Evolutionary conservation across 2,329 filamentous ascomycete genomes (phyloP), one percentile per base, ranked within the genome.

Genomic region (Cladophialophora psammophila): DNA sequence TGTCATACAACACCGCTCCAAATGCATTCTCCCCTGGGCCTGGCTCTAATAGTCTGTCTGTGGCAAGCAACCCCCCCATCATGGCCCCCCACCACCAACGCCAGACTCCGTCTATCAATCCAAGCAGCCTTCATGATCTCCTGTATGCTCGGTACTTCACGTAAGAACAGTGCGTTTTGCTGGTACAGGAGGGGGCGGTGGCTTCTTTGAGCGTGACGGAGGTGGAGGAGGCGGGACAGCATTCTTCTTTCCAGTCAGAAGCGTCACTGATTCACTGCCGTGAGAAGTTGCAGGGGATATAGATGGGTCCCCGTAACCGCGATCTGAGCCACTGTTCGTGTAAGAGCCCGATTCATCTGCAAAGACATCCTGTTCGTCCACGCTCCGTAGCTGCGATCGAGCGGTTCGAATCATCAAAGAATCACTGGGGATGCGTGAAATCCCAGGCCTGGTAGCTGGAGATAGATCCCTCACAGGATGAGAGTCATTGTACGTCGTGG

Each of bases 121-220:
- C 34, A 54, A 52, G 10, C 18, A n/a, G 53, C 34, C 31, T 36
- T 35, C 15, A n/a, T 55, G 9, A 55, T 36, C 7, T 6, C 31
- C 53, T 55, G 6, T 15, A 26, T 12, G n/a, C 53, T n/a, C 31
- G n/a, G 34, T 35, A 31, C 20, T 45, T 64, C 52, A 72, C 7
- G 68, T 74, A 18, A 72, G 64, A 53, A 67, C 60, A 32, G 50
- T 79, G 71, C 87, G 80, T 81, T 90, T 90, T 79, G 88, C 84
- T 26, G 88, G 88, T 10, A 86, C 87, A 26, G 87, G 88, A 42
- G 87, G 87, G 67, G 88, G 87, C 26, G 86, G 85, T 12, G 88
- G 87, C 77, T 90, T 90, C 82, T 90, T 91, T 40, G 85, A 79
- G 74, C 88, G 80, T 26, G 84, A 85, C 8, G 86, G 85, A 32